phyloP scores from a whole-genome alignment of 768 basidiomycete species.

The Lyophyllum decastes region DNA sequence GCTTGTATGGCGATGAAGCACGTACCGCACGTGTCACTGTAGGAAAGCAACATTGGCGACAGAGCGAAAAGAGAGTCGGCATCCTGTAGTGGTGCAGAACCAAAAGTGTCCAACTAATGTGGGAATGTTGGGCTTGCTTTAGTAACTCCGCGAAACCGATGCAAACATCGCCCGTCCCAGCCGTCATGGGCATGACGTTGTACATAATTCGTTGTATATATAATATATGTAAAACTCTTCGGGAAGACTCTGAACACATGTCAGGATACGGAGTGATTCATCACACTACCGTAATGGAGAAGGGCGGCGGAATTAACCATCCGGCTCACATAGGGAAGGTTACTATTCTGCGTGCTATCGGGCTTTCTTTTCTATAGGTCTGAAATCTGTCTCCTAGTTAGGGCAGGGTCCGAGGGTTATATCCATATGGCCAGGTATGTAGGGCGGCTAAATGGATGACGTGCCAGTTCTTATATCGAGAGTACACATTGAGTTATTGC shows the following conservation, averaged over 20 bases:
- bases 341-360: background rate
- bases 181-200: no score
- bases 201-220: no score
- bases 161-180: no score
- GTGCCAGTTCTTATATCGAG: no score
- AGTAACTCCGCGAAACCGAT: constrained; percentile 6
- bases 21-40: constrained; percentile 17
- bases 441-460: background rate
- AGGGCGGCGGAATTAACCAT: background rate
- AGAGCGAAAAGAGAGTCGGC: constrained; percentile 23
- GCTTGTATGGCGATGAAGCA: background rate
- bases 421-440: background rate
- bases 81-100: background rate
- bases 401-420: background rate
- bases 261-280: background rate
- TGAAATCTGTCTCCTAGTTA: background rate
- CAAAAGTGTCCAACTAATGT: no score
- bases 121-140: constrained; percentile 6
- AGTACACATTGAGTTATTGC: no score
- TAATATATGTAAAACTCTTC: background rate
- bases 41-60: constrained; percentile 29
- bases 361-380: background rate
- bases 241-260: background rate
- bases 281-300: background rate
- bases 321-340: background rate